A percentile compares a stretch with the other conserved stretches of the same genome.
phyloP scores from a whole-genome alignment of 2,329 filamentous ascomycete species.

The Blastomyces parvus region DNA sequence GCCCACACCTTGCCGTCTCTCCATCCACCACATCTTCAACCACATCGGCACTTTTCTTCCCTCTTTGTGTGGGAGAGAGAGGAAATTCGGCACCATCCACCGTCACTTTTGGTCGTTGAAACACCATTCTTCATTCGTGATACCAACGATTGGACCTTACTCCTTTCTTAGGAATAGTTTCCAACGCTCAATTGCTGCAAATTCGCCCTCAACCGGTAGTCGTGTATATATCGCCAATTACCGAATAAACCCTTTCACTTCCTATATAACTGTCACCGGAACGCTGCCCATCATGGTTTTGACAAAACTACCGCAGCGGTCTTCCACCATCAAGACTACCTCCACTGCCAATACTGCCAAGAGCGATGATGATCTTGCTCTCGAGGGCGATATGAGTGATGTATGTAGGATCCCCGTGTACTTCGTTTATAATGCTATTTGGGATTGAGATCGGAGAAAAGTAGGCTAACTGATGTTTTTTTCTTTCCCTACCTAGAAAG shows the following conservation, averaged over 20 bases:
- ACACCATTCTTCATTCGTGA: neutral
- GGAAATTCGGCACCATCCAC: neutral
- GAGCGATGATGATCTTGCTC: conserved; percentile 25
- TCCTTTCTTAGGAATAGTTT: neutral
- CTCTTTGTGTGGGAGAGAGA: neutral
- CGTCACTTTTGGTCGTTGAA: neutral
- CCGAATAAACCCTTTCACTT: neutral
- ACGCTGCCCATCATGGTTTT: conserved; percentile 4
- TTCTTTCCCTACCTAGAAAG: conserved; percentile 38
- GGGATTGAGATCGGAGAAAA: neutral
- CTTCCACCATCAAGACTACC: conserved; percentile 14
- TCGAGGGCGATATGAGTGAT: conserved; percentile 35
- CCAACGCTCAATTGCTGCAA: neutral
- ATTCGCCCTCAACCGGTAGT: neutral
- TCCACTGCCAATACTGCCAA: conserved; percentile 11
- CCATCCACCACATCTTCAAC: neutral
- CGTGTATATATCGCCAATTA: neutral
- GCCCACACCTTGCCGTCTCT: too few relatives aligned
- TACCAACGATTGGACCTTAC: neutral
- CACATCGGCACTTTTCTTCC: neutral
- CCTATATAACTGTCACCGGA: neutral
- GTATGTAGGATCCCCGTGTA: conserved; percentile 18
- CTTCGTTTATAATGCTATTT: neutral
- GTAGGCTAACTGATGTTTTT: neutral
- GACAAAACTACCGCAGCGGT: conserved; percentile 27